Evolutionary conservation across 202 grass and related monocot genomes (phyloP).

Genomic region (Carex arenaria): DNA sequence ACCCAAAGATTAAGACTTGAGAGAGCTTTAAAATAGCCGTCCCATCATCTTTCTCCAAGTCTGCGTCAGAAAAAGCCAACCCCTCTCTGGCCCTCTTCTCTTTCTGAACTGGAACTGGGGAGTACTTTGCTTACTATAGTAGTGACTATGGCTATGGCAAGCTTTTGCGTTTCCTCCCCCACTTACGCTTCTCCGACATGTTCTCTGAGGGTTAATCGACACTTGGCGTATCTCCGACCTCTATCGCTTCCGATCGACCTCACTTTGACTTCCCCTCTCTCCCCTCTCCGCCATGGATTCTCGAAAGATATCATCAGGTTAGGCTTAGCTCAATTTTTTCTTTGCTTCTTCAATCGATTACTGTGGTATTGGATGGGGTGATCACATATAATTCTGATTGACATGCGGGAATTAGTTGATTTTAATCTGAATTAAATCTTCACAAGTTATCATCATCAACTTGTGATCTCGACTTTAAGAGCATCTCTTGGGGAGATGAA

Average conservation of each 20-base stretch:
- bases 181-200: not conserved
- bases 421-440: not conserved
- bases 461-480: not conserved
- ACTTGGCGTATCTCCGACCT: not conserved
- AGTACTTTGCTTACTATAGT: not conserved
- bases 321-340: not conserved
- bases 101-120: not conserved
- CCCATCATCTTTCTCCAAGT: not conserved
- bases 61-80: not conserved
- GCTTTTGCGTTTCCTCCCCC: not conserved
- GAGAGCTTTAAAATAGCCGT: not conserved
- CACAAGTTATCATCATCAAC: not conserved
- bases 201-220: not conserved
- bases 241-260: not conserved
- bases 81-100: not conserved
- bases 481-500: not conserved
- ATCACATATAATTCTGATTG: conserved; percentile 13
- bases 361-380: not conserved
- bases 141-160: conserved; percentile 9
- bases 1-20: too few relatives aligned
- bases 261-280: not conserved
- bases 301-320: conserved; percentile 10
- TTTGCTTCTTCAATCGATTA: not conserved
- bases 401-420: not conserved
- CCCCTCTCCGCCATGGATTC: not conserved